phyloP scores from a whole-genome alignment of 805 yeast species.

The Metschnikowia sp. region DNA sequence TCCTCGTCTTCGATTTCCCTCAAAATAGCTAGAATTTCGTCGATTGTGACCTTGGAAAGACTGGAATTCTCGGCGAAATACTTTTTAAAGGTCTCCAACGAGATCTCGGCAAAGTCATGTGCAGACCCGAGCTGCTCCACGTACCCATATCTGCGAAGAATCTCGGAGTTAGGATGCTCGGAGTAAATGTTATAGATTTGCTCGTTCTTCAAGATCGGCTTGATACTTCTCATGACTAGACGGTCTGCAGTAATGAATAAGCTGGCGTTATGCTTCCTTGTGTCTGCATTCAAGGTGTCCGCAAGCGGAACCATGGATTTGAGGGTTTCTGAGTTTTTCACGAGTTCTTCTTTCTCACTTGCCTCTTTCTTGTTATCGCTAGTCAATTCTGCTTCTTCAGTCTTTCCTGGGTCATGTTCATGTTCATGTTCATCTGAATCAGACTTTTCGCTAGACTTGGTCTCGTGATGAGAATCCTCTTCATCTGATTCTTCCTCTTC shows the following conservation, averaged over 20 bases:
- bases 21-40: slow-evolving; percentile 31
- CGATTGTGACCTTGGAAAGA: slow-evolving; percentile 27
- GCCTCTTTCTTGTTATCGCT: background rate
- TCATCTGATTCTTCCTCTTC: slow-evolving; percentile 9
- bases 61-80: slow-evolving; percentile 27
- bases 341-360: slow-evolving; percentile 2
- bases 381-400: background rate
- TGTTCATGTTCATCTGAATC: background rate
- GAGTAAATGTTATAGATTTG: slow-evolving; percentile 90
- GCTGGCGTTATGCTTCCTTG: slow-evolving; percentile 71
- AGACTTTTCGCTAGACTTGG: background rate
- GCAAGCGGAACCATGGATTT: slow-evolving; percentile 94
- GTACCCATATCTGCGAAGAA: slow-evolving; percentile 87
- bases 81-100: slow-evolving; percentile 39
- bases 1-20: slow-evolving; percentile 35
- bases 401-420: background rate
- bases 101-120: slow-evolving; percentile 78
- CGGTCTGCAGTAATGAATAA: slow-evolving; percentile 47
- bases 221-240: slow-evolving; percentile 70
- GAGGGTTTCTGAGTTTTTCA: slow-evolving; percentile 34
- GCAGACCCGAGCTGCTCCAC: slow-evolving; percentile 72
- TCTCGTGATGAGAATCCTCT: background rate
- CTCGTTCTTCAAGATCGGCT: slow-evolving; percentile 55
- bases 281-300: slow-evolving; percentile 85
- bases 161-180: slow-evolving; percentile 86